Evolutionary conservation across 2,329 filamentous ascomycete genomes (phyloP), one percentile per base, ranked within the genome.

Genomic region (Colletotrichum lini): DNA sequence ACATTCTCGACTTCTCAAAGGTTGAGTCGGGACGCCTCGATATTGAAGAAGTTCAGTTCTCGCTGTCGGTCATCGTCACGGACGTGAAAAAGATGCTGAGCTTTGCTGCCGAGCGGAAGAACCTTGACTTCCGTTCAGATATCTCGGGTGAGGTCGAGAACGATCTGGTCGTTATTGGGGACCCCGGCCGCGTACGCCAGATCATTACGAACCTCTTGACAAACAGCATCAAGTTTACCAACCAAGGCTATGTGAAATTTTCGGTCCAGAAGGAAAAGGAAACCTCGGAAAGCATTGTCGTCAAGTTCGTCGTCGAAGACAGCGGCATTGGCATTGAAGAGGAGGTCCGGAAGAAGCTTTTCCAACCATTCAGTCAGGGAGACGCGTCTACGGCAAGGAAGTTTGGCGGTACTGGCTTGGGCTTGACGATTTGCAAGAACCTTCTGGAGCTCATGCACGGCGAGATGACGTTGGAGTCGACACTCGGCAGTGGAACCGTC

Each of bases 1-100:
- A 97, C 76, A 97, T 97, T 66, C 84, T 97, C 2, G 94, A 97
- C 80, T 95, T 97, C 79, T 96, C 94, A 4, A 97, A 97, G 79
- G 91, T 94, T 2, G 93, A 95, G 78, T 94, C 92, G 10, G 93
- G 93, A 3, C 86, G 91, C 9, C 82, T 95, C 23, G 93, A 95
- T 73, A 92, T 95, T 50, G 93, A 95, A 80, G 92, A 95, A 75
- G 92, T 95, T 0, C 92, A 94, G 72, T 96, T 95, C 76, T 94
- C 91, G 38, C 84, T 95, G 2, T 91, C 91, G 0, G 85, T 94
- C 1, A 90, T 94, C 15, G 89, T 95, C 8, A 87, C 91, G 57
- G 94, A 97, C 78, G 93, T 96, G 23, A 93, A 91, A 63, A 94
- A 95, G 79, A 96, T 97, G 94, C 89, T 97, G 75, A 91, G 92